Evolutionary conservation across 257 asterid species (phyloP), one percentile per base, ranked within the genome.

Genomic region (Lycium barbarum): DNA sequence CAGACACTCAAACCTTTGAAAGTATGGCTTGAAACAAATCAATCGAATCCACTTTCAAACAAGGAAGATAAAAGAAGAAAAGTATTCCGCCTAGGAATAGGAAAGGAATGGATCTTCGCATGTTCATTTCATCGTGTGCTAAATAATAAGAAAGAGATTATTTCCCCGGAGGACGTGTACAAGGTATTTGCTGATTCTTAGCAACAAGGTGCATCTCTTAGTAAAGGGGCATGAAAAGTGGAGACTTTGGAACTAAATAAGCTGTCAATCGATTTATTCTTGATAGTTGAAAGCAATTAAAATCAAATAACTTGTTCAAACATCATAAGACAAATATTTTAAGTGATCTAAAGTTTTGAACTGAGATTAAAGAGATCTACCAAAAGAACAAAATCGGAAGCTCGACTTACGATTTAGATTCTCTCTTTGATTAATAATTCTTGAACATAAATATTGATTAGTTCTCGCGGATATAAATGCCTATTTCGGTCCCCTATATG

Each of bases 71-170:
- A 6, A 18, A 67, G 6, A 66, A 8, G 40, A 13, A 17, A 33
- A 66, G 49, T 67, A 20, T 36, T 36, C 14, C 51, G 9, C 76
- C 76, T 14, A 67, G 76, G 49, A 67, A 36, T 67, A 6, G 6
- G 76, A 67, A 67, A 67, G 49, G 22, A 36, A 67, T 67, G 22
- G 76, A 67, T 67, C 76, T 70, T 70, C 7, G 4, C 79, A 40
- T 38, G 33, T 40, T 38, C 53, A 38, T 17, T 70, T 38, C 33
- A 11, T 40, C 54, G 38, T 40, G 20, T 5, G 14, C 54, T 70
- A 70, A 68, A 38, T 9, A 38, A 18, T 40, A 17, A 38, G 78
- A 7, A 70, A 70, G 47, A 17, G n/a, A 38, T 70, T 70, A 38
- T 70, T 70, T 33, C 79, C 33, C 79, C 8, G 0, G 8, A 36